Base-by-base conservation (phyloP, 768 basidiomycete species). In the Suillus plorans region DNA sequence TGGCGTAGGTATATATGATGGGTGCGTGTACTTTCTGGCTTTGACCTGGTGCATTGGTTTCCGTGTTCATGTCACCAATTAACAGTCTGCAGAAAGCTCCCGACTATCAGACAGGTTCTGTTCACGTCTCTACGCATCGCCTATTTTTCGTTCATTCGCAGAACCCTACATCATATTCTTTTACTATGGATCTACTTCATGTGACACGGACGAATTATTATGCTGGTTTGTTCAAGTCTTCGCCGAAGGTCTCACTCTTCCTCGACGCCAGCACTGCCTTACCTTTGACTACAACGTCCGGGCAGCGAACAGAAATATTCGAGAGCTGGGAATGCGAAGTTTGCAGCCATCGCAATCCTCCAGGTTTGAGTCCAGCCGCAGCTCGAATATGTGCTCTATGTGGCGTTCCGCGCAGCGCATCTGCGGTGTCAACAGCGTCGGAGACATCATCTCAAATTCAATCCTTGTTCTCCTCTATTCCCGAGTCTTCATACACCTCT, bases 1-100 rank as follows among this genome's bases (percentile, higher is more conserved):
- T 53, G 80, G 79, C 60, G 89, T 98, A 6, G 96, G 96, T 1
- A 88, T 99, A 63, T 99, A 99, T 71, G 89, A 95, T 69, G 94
- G 94, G 95, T 96, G 75, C 67, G 89, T 42, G 18, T 78, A 36
- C 45, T 64, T 37, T 69, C 47, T 64, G 18, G 47, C 31, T 61
- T 56, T 63, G 16, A 58, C 28, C 34, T 47, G 34, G 42, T 42
- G 47, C 49, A 60, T 42, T 65, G 45, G 44, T 37, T 69, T 67
- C 44, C 68, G 66, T 44, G 65, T 63, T 67, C 68, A 71, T 63
- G 47, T 52, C 20, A 62, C 64, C 59, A 72, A 74, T 70, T 59
- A 65, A 69, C 73, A 97, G 95, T 61, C 82, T 82, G 63, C 90
- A 94, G 82, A 97, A 97, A 78, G 83, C 92, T 5, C 80, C 84